These are phyloP conservation scores for Pinus taeda DNA, from an alignment of 75 land plant genomes.

Conservation along the genomic window DNA sequence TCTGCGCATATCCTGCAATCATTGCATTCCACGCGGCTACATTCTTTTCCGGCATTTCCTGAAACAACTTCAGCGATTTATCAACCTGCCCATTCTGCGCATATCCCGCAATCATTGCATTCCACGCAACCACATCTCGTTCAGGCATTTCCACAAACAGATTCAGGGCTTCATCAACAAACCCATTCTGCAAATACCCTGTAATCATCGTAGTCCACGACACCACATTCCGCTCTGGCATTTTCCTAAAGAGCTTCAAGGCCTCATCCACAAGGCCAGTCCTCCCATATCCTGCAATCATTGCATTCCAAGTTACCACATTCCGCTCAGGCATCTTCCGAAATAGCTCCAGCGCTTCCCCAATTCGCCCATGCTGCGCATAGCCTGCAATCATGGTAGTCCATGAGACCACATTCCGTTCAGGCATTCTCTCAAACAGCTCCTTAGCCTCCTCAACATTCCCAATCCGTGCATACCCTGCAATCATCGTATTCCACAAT, in stretches of 20 bases:
- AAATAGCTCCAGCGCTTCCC: not conserved
- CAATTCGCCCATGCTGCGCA: not conserved
- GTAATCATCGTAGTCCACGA: constrained; percentile 23
- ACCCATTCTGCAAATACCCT: constrained; percentile 16
- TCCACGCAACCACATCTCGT: constrained; percentile 6
- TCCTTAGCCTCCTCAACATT: not conserved
- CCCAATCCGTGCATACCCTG: not conserved
- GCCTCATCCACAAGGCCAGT: not conserved
- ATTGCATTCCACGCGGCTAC: too few species aligned
- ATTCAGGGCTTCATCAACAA: constrained; percentile 10
- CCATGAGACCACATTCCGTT: constrained; percentile 3
- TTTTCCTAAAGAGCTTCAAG: constrained; percentile 10
- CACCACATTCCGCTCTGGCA: constrained; percentile 12
- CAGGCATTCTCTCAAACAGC: not conserved
- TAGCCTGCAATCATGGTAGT: not conserved
- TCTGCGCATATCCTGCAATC: too few species aligned
- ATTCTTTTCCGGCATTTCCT: constrained; percentile 1
- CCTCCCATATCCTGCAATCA: not conserved
- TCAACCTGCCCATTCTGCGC: constrained; percentile 6
- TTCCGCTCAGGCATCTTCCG: not conserved
- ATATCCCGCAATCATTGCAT: constrained; percentile 10
- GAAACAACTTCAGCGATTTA: constrained; percentile 1
- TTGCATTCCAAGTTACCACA: constrained; percentile 3
- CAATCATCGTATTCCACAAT: constrained; percentile 11
- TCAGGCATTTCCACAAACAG: not conserved